Percentiles rank a stretch among this genome's conserved stretches.
Evolutionary conservation across 768 basidiomycete species (phyloP).

Genomic region (Trametes sanguinea): DNA sequence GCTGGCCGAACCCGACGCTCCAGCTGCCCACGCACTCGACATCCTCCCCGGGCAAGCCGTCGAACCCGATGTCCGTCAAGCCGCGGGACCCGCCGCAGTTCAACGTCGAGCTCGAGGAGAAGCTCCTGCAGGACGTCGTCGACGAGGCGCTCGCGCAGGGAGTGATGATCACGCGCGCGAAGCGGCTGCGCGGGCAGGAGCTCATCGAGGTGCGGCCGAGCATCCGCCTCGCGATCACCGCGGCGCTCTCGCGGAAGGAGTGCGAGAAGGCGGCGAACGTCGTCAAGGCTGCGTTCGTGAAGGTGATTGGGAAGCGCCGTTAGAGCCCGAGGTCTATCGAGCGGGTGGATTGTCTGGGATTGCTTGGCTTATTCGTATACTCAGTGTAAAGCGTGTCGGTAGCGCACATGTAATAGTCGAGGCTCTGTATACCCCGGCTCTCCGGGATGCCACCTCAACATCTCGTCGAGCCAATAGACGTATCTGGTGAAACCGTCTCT

Average conservation of each 20-base stretch:
- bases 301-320: conserved; percentile 66
- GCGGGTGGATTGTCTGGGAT: neutral
- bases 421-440: neutral
- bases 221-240: conserved; percentile 79
- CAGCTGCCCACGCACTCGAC: conserved; percentile 19
- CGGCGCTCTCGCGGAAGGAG: conserved; percentile 85
- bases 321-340: conserved; percentile 28
- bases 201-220: conserved; percentile 78
- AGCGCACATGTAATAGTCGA: neutral
- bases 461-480: neutral
- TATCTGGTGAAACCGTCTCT: too few relatives aligned
- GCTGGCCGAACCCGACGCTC: conserved; percentile 33
- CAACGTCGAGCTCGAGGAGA: conserved; percentile 72
- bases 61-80: conserved; percentile 50
- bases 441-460: neutral
- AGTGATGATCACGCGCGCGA: conserved; percentile 83
- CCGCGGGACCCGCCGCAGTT: conserved; percentile 50
- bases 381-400: neutral
- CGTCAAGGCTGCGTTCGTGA: conserved; percentile 71
- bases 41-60: conserved; percentile 38
- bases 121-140: conserved; percentile 86
- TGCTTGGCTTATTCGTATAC: neutral
- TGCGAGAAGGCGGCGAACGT: conserved; percentile 83
- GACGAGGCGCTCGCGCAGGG: conserved; percentile 83
- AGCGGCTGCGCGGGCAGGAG: conserved; percentile 84